Conservation (phyloP, 225 moss, liverwort and hornwort species). For the Pseudoscleropodium purum region DNA sequence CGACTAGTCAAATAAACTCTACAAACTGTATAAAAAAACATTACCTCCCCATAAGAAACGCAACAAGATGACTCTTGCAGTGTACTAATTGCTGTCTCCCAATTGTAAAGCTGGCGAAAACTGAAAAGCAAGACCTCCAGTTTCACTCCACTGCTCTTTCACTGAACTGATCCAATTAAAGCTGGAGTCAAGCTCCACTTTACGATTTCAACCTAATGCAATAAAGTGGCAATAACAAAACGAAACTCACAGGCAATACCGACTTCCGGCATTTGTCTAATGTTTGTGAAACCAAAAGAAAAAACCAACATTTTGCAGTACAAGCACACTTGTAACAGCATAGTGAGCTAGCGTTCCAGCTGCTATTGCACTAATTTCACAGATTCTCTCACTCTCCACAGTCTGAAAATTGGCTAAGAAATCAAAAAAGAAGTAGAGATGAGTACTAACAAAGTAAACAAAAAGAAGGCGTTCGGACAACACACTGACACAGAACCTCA, state of each 20-base stretch:
- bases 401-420: not conserved
- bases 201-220: not conserved
- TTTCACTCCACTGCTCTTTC: not conserved
- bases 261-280: not conserved
- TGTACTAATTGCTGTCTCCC: not conserved
- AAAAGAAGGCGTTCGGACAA: not conserved
- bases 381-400: not conserved
- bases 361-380: not conserved
- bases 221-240: not conserved
- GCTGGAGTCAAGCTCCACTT: not conserved
- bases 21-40: not conserved
- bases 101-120: not conserved
- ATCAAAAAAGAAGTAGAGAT: not conserved
- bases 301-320: not conserved
- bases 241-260: not conserved
- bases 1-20: not conserved
- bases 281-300: not conserved
- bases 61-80: not conserved
- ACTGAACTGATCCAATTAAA: not conserved
- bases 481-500: not conserved
- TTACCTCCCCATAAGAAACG: not conserved
- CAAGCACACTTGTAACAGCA: not conserved
- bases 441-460: not conserved
- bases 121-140: not conserved
- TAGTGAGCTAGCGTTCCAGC: not conserved